Evolutionary conservation across 192 early-diverging fungal species (phyloP), one percentile per base, ranked within the genome.

Genomic region (Pecoramyces ruminantium): DNA sequence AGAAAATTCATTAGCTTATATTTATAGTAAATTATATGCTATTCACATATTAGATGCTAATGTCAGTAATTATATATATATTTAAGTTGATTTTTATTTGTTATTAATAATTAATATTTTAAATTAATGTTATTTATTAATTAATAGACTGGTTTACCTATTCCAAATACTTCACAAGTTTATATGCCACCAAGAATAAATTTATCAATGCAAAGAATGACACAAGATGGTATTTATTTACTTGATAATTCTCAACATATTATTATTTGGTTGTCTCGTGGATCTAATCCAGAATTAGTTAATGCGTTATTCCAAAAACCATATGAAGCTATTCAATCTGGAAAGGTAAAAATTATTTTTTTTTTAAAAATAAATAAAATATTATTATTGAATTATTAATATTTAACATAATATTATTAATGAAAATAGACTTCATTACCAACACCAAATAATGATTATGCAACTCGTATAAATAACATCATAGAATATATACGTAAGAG

Each of bases 261-360:
- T 28, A 96, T 94, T 85, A 83, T 99, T 78, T 98, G 95, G 94
- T 86, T 99, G 38, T 94, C 95, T 11, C 88, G 94, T 42, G 91
- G 90, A n/a, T 92, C 90, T 14, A 86, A 86, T 27, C 92, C 94
- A n/a, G 89, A 94, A 42, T 81, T 97, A 8, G 91, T 90, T 80
- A 85, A 88, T 40, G 87, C 89, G 78, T 88, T 99, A 80, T 92
- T 99, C 81, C 93, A 92, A 78, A 87, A 90, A 27, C 86, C 87
- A 29, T 95, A 96, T 85, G 95, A 94, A 25, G 91, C 91, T 30
- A 80, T 98, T 58, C 87, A 89, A 77, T 87, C 88, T 58, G 96
- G 95, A 81, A 93, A 93, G 91, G 92, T 95, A 85, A 82, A 81
- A 4, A 29, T 34, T 30, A 14, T 28, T 8, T 30, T 15, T 2